These are phyloP conservation scores for Potentilla sterilis DNA, from an alignment of 306 rosid genomes.

Conservation along the genomic window DNA sequence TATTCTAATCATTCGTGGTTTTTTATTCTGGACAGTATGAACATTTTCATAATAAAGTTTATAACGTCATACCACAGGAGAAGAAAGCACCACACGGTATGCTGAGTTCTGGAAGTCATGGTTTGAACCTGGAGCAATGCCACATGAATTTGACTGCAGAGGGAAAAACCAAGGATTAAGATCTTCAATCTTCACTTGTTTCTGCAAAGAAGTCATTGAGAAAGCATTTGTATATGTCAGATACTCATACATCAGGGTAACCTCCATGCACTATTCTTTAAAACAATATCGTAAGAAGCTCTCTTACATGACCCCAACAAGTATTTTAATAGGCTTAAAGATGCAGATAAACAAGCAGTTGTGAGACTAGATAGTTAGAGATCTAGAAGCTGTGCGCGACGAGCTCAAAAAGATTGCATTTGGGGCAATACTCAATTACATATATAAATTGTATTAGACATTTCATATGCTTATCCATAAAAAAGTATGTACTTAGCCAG, in stretches of 20 bases:
- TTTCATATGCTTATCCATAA: not conserved
- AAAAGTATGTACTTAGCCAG: conserved; percentile 4
- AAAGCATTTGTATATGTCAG: conserved; percentile 13
- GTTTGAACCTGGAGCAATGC: conserved; percentile 77
- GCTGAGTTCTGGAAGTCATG: conserved; percentile 68
- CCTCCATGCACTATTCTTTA: not conserved
- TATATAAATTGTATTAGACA: not conserved
- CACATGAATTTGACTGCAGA: conserved; percentile 65
- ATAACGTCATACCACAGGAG: conserved; percentile 72
- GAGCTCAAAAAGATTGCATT: not conserved
- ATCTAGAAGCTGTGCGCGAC: conserved; percentile 2
- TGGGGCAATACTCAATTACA: not conserved
- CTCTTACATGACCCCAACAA: conserved; percentile 16
- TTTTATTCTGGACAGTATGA: not conserved
- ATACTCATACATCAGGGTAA: conserved; percentile 10
- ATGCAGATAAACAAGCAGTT: not conserved
- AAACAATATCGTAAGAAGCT: no score
- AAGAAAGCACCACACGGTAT: conserved; percentile 83
- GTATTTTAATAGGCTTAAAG: conserved; percentile 17
- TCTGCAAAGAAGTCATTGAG: conserved; percentile 44
- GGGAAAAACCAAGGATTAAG: conserved; percentile 91
- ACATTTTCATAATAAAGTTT: not conserved
- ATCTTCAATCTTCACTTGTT: conserved; percentile 45
- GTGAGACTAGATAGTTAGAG: conserved; percentile 11
- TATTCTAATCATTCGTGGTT: not conserved